Evolutionary conservation across 2,329 filamentous ascomycete genomes (phyloP).

Genomic region (Colletotrichum orchidophilum): DNA sequence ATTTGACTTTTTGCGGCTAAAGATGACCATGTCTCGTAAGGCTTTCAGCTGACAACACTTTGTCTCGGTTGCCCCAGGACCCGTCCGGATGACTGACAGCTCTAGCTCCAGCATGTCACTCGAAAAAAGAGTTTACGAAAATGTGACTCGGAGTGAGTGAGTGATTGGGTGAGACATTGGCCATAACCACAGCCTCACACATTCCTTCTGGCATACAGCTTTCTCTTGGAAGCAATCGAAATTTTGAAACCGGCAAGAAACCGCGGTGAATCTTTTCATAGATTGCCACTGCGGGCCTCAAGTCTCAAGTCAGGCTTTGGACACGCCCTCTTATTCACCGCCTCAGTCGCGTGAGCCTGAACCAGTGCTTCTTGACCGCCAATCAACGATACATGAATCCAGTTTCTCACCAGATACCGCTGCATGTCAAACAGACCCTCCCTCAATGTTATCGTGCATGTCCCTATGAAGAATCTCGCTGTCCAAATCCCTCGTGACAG

Average conservation of each 20-base stretch:
- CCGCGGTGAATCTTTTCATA: background rate
- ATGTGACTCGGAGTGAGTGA: too few species aligned
- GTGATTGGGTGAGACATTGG: background rate
- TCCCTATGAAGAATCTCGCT: background rate
- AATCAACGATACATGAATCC: background rate
- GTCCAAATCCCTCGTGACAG: background rate
- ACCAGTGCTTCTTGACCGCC: background rate
- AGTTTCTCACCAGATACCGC: background rate
- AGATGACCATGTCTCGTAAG: background rate
- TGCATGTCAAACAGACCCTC: background rate
- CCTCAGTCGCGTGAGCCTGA: too few species aligned
- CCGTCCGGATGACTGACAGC: background rate
- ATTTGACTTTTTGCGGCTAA: background rate
- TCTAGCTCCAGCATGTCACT: background rate
- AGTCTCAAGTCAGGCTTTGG: background rate
- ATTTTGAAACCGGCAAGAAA: too few species aligned
- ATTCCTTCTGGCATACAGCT: background rate
- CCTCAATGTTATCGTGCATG: background rate
- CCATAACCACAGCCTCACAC: background rate
- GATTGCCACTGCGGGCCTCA: background rate
- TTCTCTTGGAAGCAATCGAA: background rate
- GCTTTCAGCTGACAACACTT: constrained; percentile 5
- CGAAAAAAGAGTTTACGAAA: background rate
- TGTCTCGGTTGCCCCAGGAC: background rate
- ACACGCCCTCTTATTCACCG: background rate